Evolutionary conservation across 768 basidiomycete species (phyloP).

Genomic region (Pluteus cervinus): DNA sequence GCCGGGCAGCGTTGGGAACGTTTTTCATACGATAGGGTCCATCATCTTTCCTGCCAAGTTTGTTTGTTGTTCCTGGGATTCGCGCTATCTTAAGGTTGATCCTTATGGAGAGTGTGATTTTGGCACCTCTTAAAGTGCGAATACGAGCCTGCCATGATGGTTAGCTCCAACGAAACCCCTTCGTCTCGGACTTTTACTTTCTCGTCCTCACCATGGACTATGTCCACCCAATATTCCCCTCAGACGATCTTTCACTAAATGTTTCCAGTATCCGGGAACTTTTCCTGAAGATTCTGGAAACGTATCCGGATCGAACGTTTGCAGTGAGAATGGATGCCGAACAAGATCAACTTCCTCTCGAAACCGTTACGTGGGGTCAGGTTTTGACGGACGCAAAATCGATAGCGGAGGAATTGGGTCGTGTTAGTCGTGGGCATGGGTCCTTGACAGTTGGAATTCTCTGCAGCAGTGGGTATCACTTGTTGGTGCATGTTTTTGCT

Average conservation of each 20-base stretch:
- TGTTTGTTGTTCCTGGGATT: too few relatives aligned
- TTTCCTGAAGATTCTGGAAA: slow-evolving; percentile 6
- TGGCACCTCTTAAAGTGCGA: too few relatives aligned
- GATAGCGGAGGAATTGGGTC: slow-evolving; percentile 1
- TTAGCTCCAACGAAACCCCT: too few relatives aligned
- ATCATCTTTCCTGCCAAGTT: too few relatives aligned
- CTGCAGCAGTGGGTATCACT: slow-evolving; percentile 7
- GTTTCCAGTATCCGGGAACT: slow-evolving; percentile 3
- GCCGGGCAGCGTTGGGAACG: too few relatives aligned
- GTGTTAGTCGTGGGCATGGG: neutral
- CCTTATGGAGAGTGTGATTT: too few relatives aligned
- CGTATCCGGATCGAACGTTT: slow-evolving; percentile 6
- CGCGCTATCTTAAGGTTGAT: too few relatives aligned
- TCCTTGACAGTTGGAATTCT: slow-evolving; percentile 5
- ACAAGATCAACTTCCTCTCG: slow-evolving; percentile 1
- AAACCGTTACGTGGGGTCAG: slow-evolving; percentile 6
- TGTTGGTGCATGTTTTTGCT: slow-evolving; percentile 7
- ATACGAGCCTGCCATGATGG: too few relatives aligned
- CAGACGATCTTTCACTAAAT: slow-evolving; percentile 6
- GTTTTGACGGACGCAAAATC: slow-evolving; percentile 5
- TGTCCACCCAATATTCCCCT: slow-evolving; percentile 7
- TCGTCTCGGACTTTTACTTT: too few relatives aligned
- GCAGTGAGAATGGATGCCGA: slow-evolving; percentile 8
- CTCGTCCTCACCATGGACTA: too few relatives aligned
- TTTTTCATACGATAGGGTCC: too few relatives aligned